Evolutionary conservation across 352 stramenopile genomes (phyloP).

Genomic region (Phytopythium chamaehyphon): DNA sequence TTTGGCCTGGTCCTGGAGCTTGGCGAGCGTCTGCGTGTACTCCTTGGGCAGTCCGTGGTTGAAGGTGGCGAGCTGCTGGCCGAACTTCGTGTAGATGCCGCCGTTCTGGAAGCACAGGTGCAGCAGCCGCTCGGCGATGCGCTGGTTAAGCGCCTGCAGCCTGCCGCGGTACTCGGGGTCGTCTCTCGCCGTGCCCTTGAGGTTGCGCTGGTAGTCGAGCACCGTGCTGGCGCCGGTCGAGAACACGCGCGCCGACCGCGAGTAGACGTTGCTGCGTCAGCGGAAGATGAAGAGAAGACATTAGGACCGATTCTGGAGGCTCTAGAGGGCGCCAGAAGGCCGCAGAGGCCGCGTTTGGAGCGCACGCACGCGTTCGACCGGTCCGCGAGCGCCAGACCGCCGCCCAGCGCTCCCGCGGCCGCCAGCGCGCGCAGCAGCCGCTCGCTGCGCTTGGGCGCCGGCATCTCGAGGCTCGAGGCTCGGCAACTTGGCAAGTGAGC

Average conservation of each 20-base stretch:
- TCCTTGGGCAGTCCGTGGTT: conserved; percentile 95
- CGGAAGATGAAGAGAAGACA: too few relatives aligned
- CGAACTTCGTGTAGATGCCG: conserved; percentile 97
- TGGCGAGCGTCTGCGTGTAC: conserved; percentile 90
- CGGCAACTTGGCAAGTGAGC: background rate
- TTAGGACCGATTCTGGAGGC: too few relatives aligned
- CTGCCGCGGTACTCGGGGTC: conserved; percentile 54
- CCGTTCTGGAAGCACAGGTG: conserved; percentile 91
- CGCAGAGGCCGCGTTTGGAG: too few relatives aligned
- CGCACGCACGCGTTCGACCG: conserved; percentile 47
- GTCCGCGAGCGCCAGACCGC: conserved; percentile 33
- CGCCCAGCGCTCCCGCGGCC: conserved; percentile 22
- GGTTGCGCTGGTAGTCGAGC: conserved; percentile 49
- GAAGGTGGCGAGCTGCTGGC: conserved; percentile 96
- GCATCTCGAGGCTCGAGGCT: background rate
- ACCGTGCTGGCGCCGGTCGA: conserved; percentile 36
- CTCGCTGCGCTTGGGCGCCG: background rate
- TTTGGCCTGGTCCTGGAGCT: conserved; percentile 92
- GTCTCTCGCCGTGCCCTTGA: conserved; percentile 35
- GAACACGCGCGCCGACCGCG: conserved; percentile 60
- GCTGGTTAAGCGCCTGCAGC: conserved; percentile 63
- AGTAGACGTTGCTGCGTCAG: conserved; percentile 46
- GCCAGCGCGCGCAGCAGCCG: conserved; percentile 10
- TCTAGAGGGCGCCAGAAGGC: too few relatives aligned
- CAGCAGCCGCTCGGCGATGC: conserved; percentile 86